Conservation (phyloP, 306 rosid species). For the Boehmeria nivea region DNA sequence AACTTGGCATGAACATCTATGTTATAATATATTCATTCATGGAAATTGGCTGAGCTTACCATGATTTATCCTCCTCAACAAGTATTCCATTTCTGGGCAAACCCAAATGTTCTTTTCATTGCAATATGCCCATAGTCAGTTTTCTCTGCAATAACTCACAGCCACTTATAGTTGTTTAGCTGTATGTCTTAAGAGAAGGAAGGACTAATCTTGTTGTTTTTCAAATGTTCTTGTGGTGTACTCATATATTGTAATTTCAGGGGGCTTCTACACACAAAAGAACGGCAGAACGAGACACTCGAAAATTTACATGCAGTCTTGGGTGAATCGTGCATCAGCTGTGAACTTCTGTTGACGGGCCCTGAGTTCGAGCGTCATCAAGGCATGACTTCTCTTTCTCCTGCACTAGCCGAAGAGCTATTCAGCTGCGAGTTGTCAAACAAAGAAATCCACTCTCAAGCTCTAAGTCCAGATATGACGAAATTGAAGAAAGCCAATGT, state of each 20-base stretch:
- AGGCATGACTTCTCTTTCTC: slow-evolving; percentile 46
- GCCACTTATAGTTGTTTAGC: too few relatives aligned
- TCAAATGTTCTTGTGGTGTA: too few relatives aligned
- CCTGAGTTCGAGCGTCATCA: slow-evolving; percentile 53
- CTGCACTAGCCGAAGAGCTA: slow-evolving; percentile 48
- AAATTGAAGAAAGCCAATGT: slow-evolving; percentile 51
- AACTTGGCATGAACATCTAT: too few relatives aligned
- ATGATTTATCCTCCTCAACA: too few relatives aligned
- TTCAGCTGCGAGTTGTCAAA: slow-evolving; percentile 46
- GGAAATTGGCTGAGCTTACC: too few relatives aligned
- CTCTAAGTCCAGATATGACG: slow-evolving; percentile 56
- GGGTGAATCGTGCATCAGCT: slow-evolving; percentile 52
- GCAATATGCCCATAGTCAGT: too few relatives aligned
- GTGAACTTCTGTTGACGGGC: slow-evolving; percentile 62
- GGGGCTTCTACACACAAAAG: slow-evolving; percentile 59
- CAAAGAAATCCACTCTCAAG: slow-evolving; percentile 44
- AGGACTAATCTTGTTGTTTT: too few relatives aligned
- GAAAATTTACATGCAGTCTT: slow-evolving; percentile 42
- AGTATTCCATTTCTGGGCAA: too few relatives aligned
- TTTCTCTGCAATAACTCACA: too few relatives aligned
- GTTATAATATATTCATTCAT: too few relatives aligned
- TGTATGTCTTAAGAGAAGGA: too few relatives aligned
- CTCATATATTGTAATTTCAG: slow-evolving; percentile 20
- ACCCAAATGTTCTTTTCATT: too few relatives aligned
- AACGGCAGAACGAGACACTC: slow-evolving; percentile 51